Percentiles rank a stretch among this genome's conserved stretches.
These are phyloP conservation scores for Aeminium ludgeri DNA, from an alignment of 495 filamentous ascomycete species.

Conservation along the genomic window DNA sequence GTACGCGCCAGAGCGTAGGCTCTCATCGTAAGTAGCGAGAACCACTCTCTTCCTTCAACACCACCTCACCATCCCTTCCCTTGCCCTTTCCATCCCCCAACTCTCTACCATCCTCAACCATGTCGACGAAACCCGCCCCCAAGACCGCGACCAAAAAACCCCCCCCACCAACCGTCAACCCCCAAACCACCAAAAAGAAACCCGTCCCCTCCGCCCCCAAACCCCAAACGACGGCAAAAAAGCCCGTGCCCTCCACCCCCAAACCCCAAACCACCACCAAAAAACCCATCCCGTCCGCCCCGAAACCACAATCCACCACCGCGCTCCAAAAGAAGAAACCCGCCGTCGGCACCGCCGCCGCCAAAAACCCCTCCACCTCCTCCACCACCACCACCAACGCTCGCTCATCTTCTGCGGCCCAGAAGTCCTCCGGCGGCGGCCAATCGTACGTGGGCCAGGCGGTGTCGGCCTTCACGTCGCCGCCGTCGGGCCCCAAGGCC, in stretches of 20 bases:
- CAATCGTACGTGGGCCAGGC: no score
- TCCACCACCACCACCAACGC: neutral
- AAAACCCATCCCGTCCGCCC: neutral
- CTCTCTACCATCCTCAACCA: no score
- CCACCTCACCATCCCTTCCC: neutral
- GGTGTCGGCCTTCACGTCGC: no score
- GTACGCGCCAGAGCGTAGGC: no score
- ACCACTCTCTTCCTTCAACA: no score
- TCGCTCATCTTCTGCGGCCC: neutral
- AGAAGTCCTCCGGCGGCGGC: no score
- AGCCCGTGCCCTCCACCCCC: constrained; percentile 1
- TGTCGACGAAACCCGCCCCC: neutral
- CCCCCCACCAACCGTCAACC: neutral
- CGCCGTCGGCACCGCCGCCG: neutral
- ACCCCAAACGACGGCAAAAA: neutral
- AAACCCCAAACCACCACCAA: constrained; percentile 1
- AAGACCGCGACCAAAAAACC: constrained; percentile 5
- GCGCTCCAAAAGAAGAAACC: no score
- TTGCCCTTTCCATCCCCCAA: neutral
- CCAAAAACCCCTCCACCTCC: neutral
- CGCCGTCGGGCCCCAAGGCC: neutral
- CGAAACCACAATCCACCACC: neutral
- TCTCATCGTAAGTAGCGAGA: no score
- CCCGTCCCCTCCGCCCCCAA: neutral
- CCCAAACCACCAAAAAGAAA: constrained; percentile 1